Evolutionary conservation across 352 stramenopile species (phyloP).

Genomic region (Phytophthora cryptogea): DNA sequence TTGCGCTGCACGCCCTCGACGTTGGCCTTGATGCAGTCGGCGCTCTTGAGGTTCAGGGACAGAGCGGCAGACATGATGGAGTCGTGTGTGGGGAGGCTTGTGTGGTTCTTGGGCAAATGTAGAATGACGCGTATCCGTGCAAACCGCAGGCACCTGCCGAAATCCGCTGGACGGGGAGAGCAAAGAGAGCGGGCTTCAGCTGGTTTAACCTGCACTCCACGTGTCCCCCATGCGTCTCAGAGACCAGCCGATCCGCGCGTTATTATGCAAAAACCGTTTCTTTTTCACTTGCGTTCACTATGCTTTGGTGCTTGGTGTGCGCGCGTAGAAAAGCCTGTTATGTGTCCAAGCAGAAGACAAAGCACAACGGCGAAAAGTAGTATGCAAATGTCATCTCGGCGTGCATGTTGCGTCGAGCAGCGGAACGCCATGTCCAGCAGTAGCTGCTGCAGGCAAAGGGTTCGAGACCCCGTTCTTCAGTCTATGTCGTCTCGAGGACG

Average conservation of each 20-base stretch:
- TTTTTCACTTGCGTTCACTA: conserved; percentile 2
- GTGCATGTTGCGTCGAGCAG: background rate
- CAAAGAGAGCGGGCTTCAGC: conserved; percentile 20
- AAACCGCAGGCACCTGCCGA: conserved; percentile 7
- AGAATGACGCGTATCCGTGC: conserved; percentile 22
- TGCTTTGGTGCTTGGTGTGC: conserved; percentile 13
- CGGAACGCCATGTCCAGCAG: background rate
- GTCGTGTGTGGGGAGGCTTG: conserved; percentile 6
- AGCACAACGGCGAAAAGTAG: background rate
- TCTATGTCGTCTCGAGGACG: background rate
- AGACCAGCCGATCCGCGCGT: conserved; percentile 11
- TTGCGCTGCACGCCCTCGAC: conserved; percentile 38
- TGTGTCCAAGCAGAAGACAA: background rate
- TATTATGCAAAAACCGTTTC: conserved; percentile 27
- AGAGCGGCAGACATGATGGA: conserved; percentile 14
- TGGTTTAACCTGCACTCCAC: conserved; percentile 25
- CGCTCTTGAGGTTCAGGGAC: conserved; percentile 16
- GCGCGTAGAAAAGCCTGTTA: background rate
- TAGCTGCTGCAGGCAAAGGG: no score
- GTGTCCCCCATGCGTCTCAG: conserved; percentile 4
- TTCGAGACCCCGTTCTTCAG: no score
- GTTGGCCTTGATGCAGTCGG: conserved; percentile 27
- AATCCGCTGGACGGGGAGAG: conserved; percentile 27
- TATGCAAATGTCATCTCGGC: background rate
- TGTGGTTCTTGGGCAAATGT: conserved; percentile 26